These are phyloP conservation scores for Filobasidium wieringae DNA, from an alignment of 768 basidiomycete species.

Conservation along the genomic window DNA sequence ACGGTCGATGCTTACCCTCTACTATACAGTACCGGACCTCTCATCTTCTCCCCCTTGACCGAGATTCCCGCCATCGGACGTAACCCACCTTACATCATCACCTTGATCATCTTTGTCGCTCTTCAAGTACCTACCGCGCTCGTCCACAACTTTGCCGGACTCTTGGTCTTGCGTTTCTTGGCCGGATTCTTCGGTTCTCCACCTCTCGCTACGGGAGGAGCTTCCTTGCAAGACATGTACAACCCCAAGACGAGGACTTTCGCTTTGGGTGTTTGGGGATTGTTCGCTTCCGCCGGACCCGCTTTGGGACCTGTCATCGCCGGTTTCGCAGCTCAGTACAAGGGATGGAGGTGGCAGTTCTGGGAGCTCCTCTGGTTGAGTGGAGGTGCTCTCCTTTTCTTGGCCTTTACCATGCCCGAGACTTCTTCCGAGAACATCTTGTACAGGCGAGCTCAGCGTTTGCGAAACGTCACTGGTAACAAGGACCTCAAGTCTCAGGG, in stretches of 20 bases:
- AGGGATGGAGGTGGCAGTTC: slow-evolving; percentile 40
- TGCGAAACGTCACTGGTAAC: slow-evolving; percentile 40
- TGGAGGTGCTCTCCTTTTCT: slow-evolving; percentile 26
- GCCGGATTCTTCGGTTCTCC: slow-evolving; percentile 40
- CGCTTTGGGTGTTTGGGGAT: slow-evolving; percentile 31
- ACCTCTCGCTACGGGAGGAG: slow-evolving; percentile 39
- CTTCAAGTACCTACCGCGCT: slow-evolving; percentile 37
- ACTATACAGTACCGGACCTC: neutral
- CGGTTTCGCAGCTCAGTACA: slow-evolving; percentile 34
- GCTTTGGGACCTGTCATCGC: slow-evolving; percentile 34
- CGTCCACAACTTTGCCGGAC: slow-evolving; percentile 29
- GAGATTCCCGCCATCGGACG: slow-evolving; percentile 40
- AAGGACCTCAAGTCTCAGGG: slow-evolving; percentile 24
- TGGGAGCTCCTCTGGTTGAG: slow-evolving; percentile 37
- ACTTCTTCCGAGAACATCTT: slow-evolving; percentile 38
- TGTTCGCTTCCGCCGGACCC: neutral
- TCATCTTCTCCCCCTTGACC: neutral
- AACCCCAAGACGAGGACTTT: slow-evolving; percentile 23
- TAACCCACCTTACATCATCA: slow-evolving; percentile 37
- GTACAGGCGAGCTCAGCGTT: slow-evolving; percentile 36
- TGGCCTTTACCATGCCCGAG: slow-evolving; percentile 38
- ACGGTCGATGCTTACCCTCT: neutral
- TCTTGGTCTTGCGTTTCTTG: slow-evolving; percentile 36
- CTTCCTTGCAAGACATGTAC: slow-evolving; percentile 28
- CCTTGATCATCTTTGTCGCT: slow-evolving; percentile 35